phyloP scores from a whole-genome alignment of 2,329 filamentous ascomycete species.

The Aspergillus sclerotialis region DNA sequence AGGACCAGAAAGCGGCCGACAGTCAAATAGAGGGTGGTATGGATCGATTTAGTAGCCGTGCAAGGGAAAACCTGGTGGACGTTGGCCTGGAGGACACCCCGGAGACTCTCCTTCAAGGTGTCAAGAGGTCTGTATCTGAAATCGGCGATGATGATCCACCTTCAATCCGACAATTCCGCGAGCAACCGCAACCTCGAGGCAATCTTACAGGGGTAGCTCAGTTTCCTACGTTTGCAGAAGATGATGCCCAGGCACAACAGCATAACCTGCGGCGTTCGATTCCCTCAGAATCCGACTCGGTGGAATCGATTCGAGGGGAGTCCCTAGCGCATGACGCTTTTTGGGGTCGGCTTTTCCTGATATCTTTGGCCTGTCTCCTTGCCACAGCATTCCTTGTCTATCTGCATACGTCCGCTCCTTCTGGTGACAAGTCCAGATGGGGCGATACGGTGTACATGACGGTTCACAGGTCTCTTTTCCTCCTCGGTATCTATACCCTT shows the following conservation, averaged over 20 bases:
- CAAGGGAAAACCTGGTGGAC: constrained; percentile 69
- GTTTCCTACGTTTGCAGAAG: constrained; percentile 43
- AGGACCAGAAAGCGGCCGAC: constrained; percentile 26
- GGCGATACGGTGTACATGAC: constrained; percentile 94
- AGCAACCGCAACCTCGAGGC: constrained; percentile 32
- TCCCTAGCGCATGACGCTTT: constrained; percentile 80
- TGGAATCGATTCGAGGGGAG: constrained; percentile 56
- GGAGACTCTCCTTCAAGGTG: constrained; percentile 37
- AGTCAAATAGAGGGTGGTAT: constrained; percentile 22
- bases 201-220: constrained; percentile 33
- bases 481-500: constrained; percentile 84
- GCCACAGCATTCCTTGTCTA: constrained; percentile 85
- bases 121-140: constrained; percentile 35
- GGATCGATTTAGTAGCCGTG: constrained; percentile 44
- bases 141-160: constrained; percentile 42
- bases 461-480: constrained; percentile 76
- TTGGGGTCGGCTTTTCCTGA: constrained; percentile 84
- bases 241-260: constrained; percentile 43
- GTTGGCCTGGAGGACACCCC: constrained; percentile 69
- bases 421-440: constrained; percentile 58
- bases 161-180: constrained; percentile 51
- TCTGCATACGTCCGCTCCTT: constrained; percentile 72
- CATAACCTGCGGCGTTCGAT: constrained; percentile 39
- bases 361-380: constrained; percentile 74
- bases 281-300: constrained; percentile 42